These are phyloP conservation scores for Fomitiporia mediterranea DNA, from an alignment of 1,284 basidiomycete species.

Conservation along the genomic window DNA sequence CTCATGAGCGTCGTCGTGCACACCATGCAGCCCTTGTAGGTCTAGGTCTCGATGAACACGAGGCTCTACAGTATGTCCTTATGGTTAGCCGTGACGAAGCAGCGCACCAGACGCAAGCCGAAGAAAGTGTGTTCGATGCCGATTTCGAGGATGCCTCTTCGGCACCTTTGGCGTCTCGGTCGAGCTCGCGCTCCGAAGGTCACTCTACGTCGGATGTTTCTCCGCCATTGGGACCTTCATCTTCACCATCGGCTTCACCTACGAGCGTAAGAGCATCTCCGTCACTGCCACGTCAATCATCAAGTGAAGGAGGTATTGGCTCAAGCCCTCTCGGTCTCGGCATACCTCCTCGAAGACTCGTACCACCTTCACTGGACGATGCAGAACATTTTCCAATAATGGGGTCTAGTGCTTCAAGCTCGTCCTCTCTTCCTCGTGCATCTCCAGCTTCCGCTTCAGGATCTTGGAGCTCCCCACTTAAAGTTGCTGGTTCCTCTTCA, in stretches of 20 bases:
- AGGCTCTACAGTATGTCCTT: constrained; percentile 77
- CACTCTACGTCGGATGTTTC: constrained; percentile 20
- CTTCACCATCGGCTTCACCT: constrained; percentile 29
- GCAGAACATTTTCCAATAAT: constrained; percentile 30
- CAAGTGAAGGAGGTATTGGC: constrained; percentile 36
- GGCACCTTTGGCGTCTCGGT: constrained; percentile 23
- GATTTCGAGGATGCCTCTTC: constrained; percentile 48
- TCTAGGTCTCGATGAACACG: constrained; percentile 73
- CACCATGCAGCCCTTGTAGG: constrained; percentile 51
- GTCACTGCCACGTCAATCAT: constrained; percentile 34
- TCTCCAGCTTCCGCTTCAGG: neutral
- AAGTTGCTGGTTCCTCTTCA: neutral
- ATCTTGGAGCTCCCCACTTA: constrained; percentile 6
- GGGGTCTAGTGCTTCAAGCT: constrained; percentile 29
- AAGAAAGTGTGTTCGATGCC: constrained; percentile 54
- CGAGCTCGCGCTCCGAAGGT: constrained; percentile 20
- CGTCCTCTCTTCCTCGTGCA: constrained; percentile 14
- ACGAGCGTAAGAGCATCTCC: constrained; percentile 39
- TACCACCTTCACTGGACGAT: constrained; percentile 13
- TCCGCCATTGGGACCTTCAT: neutral
- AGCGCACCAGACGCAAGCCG: constrained; percentile 26
- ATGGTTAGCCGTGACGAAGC: constrained; percentile 85
- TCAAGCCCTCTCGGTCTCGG: constrained; percentile 25
- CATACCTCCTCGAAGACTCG: constrained; percentile 6
- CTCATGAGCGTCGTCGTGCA: constrained; percentile 47